Evolutionary conservation across 441 rosid species (phyloP).

Genomic region (Syzygium syzygioides): DNA sequence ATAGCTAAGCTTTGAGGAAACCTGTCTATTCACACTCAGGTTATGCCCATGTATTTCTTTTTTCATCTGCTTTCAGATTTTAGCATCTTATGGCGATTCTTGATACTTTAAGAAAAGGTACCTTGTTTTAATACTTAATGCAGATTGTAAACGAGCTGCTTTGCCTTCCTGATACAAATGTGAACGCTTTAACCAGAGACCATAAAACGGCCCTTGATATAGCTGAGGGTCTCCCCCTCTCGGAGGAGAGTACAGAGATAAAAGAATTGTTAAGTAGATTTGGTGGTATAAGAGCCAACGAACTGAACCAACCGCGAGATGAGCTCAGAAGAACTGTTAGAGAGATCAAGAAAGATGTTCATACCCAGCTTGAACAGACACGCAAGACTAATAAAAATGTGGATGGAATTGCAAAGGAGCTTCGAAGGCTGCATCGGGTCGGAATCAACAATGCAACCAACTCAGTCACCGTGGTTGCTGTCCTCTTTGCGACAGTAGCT

Average conservation of each 20-base stretch:
- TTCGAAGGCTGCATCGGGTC: conserved; percentile 64
- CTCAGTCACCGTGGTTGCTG: conserved; percentile 87
- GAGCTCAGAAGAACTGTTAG: conserved; percentile 72
- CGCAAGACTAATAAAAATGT: conserved; percentile 77
- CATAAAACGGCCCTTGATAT: conserved; percentile 81
- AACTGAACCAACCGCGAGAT: conserved; percentile 70
- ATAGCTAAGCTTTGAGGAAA: neutral
- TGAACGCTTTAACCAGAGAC: conserved; percentile 73
- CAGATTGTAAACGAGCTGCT: conserved; percentile 74
- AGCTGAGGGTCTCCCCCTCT: conserved; percentile 69
- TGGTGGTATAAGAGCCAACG: conserved; percentile 72
- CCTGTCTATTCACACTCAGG: neutral
- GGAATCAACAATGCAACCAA: conserved; percentile 92
- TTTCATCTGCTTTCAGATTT: neutral
- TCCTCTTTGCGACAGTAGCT: conserved; percentile 90
- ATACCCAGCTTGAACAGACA: conserved; percentile 80
- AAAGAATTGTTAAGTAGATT: conserved; percentile 46
- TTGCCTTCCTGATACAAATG: conserved; percentile 57
- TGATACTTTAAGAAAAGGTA: neutral
- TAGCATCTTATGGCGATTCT: neutral
- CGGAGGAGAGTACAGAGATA: conserved; percentile 61
- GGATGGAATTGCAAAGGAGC: conserved; percentile 70
- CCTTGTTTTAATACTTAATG: conserved; percentile 7
- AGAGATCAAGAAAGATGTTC: conserved; percentile 73
- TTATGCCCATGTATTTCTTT: neutral